Base-by-base conservation (phyloP, 148 eudicot genomes). In the Selenicereus undatus region DNA sequence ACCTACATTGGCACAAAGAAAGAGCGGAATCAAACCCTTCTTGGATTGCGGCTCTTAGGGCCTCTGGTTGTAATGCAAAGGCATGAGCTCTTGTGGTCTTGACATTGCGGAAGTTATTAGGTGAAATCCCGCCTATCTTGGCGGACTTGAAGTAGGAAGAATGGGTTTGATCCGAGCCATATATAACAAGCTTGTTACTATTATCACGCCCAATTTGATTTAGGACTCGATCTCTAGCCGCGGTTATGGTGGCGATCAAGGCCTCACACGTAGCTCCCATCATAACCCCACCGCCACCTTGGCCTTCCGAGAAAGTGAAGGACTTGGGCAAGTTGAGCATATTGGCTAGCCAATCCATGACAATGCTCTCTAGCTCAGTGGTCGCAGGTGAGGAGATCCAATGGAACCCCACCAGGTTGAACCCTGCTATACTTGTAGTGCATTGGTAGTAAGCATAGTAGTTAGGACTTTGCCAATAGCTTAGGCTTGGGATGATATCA, bases 381-480 rank as follows among this genome's bases (percentile, higher is more conserved):
- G 87, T 82, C 1, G 87, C 87, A 0, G 89, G 89, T 1, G 87
- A 87, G 0, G 84, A 74, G 32, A 85, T 78, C 89, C 89, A 87
- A 17, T 71, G 83, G 30, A 87, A 87, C 9, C 87, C 89, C 14
- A 85, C 87, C 30, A 85, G 85, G 36, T 85, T 80, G 45, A 87
- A 81, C 21, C 86, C 87, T 0, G 87, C 86, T 21, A 74, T 78
- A 51, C 89, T 82, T 2, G 64, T 80, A 35, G 45, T 84, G 1
- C 71, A 26, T 14, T 68, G 87, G 76, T 77, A 87, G 76, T 80
- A 87, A 6, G 89, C 87, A 66, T 74, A 87, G 77, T 64, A 50
- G 51, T 81, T 85, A 0, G 89, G 89, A 27, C 89, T 87, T 36
- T 82, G 86, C 89, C 89, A 87, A 42, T 87, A 87, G 14, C 86